Evolutionary conservation across 2,329 filamentous ascomycete genomes (phyloP).

Genomic region (Lachnellula hyalina): DNA sequence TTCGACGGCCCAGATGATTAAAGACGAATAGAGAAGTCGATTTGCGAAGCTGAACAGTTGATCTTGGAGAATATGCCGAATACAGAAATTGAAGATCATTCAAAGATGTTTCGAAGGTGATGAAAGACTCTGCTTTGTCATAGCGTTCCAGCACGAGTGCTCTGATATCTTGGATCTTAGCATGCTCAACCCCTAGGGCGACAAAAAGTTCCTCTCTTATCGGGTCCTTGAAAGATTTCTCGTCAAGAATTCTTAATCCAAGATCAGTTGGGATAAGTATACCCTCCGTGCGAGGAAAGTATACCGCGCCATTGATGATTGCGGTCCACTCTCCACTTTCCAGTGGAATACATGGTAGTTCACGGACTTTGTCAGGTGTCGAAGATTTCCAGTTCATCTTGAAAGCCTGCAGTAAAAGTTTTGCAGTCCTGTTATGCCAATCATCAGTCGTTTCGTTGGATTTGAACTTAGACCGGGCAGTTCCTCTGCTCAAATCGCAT

Average conservation of each 20-base stretch:
- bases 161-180: neutral
- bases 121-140: neutral
- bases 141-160: slow-evolving; percentile 4
- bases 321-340: slow-evolving; percentile 10
- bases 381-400: neutral
- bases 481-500: neutral
- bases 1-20: slow-evolving; percentile 1
- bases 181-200: slow-evolving; percentile 5
- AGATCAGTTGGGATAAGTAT: slow-evolving; percentile 16
- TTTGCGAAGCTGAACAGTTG: slow-evolving; percentile 3
- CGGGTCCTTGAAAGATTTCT: slow-evolving; percentile 3
- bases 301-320: slow-evolving; percentile 6
- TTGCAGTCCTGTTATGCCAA: neutral
- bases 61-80: slow-evolving; percentile 2
- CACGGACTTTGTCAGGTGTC: neutral
- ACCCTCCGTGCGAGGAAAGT: slow-evolving; percentile 8
- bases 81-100: slow-evolving; percentile 10
- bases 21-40: slow-evolving; percentile 6
- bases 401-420: slow-evolving; percentile 2
- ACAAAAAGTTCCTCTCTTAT: slow-evolving; percentile 11
- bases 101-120: slow-evolving; percentile 2
- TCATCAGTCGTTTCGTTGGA: slow-evolving; percentile 7
- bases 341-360: slow-evolving; percentile 7
- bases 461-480: slow-evolving; percentile 3
- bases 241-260: slow-evolving; percentile 9